phyloP scores from a whole-genome alignment of 2,329 filamentous ascomycete species.

The Talaromyces piceae region DNA sequence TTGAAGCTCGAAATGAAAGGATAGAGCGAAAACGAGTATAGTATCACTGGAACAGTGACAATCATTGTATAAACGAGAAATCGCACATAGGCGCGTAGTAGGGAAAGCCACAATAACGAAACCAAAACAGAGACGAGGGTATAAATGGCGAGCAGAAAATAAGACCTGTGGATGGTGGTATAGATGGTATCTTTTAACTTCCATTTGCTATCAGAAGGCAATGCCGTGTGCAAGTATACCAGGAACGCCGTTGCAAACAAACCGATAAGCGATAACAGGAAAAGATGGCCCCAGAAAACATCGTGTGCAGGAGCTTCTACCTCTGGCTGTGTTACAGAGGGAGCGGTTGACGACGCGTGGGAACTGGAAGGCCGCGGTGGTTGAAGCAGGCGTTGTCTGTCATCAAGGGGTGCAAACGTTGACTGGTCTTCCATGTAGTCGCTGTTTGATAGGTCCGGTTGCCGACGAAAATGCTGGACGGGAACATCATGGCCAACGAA shows the following conservation, averaged over 20 bases:
- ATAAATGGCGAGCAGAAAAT: constrained; percentile 82
- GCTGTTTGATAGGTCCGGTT: constrained; percentile 31
- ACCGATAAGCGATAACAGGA: constrained; percentile 73
- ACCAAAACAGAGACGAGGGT: constrained; percentile 85
- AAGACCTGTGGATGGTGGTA: constrained; percentile 75
- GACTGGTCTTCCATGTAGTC: constrained; percentile 34
- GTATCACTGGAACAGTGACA: constrained; percentile 74
- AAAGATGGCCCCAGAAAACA: constrained; percentile 84
- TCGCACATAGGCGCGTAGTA: constrained; percentile 79
- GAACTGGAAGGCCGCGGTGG: constrained; percentile 43
- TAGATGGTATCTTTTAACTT: constrained; percentile 87
- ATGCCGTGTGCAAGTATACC: constrained; percentile 79
- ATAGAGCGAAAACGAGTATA: constrained; percentile 86
- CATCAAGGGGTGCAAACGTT: constrained; percentile 42
- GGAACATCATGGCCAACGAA: constrained; percentile 45
- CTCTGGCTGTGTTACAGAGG: constrained; percentile 51
- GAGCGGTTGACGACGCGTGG: constrained; percentile 48
- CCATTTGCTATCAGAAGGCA: constrained; percentile 59
- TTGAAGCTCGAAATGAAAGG: constrained; percentile 85
- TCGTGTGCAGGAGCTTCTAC: constrained; percentile 74
- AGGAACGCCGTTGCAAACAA: constrained; percentile 84
- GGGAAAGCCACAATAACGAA: constrained; percentile 81
- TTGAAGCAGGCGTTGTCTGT: constrained; percentile 42
- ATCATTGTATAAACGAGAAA: constrained; percentile 75
- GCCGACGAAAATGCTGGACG: constrained; percentile 49